phyloP scores from a whole-genome alignment of 352 stramenopile species.

The Phytopythium sindhum region DNA sequence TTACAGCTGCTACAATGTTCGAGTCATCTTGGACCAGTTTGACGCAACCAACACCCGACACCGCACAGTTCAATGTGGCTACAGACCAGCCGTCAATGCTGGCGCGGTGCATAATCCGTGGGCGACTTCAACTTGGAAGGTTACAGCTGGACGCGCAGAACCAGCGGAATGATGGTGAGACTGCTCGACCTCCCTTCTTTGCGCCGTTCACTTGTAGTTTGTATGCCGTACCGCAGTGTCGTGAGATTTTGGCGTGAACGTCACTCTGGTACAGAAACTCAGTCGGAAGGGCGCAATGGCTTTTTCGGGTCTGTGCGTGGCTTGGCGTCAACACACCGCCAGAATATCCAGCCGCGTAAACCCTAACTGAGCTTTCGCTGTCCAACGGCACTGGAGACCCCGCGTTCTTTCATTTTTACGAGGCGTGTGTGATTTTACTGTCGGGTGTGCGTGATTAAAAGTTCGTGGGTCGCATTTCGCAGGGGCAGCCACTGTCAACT shows the following conservation, averaged over 20 bases:
- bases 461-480: background rate
- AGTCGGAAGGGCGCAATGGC: background rate
- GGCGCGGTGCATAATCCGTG: background rate
- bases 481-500: background rate
- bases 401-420: no score
- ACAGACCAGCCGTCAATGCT: no score
- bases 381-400: background rate
- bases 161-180: background rate
- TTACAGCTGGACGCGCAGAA: background rate
- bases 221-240: background rate
- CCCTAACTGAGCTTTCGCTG: background rate
- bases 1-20: background rate
- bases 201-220: background rate
- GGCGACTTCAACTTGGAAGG: background rate
- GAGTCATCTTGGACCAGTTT: background rate
- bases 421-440: no score
- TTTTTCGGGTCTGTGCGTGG: background rate
- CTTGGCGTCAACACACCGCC: background rate
- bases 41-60: no score
- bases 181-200: background rate
- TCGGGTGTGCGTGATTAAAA: no score
- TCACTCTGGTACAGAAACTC: slow-evolving; percentile 1
- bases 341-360: slow-evolving; percentile 2
- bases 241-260: background rate
- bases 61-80: no score